Conservation (phyloP, 495 filamentous ascomycete species). For the Penicillium longicatenatum region DNA sequence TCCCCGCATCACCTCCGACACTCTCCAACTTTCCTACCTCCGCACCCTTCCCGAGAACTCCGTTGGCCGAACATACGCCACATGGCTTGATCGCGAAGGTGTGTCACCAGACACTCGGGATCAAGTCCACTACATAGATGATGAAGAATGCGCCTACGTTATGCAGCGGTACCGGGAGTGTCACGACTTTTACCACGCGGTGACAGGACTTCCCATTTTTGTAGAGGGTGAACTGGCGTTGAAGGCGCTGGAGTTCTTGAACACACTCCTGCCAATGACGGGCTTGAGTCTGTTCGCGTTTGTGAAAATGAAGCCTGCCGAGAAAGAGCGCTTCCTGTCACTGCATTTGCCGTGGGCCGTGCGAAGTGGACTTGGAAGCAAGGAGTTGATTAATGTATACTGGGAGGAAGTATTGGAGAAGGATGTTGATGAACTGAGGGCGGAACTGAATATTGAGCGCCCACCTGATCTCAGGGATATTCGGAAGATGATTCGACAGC, state of each 20-base stretch:
- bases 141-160: conserved; percentile 93
- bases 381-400: conserved; percentile 94
- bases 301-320: conserved; percentile 71
- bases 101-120: conserved; percentile 89
- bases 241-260: conserved; percentile 95
- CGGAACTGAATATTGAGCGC: conserved; percentile 76
- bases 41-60: conserved; percentile 70
- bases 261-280: conserved; percentile 94
- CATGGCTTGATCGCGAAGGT: conserved; percentile 89
- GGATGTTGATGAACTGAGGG: conserved; percentile 75
- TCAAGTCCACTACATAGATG: conserved; percentile 84
- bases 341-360: conserved; percentile 91
- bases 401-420: conserved; percentile 95
- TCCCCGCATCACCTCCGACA: conserved; percentile 81
- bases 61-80: conserved; percentile 81
- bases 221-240: conserved; percentile 92
- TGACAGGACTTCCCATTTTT: conserved; percentile 89
- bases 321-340: conserved; percentile 69
- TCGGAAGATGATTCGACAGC: conserved; percentile 65
- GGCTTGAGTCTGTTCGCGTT: conserved; percentile 75
- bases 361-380: conserved; percentile 70
- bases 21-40: conserved; percentile 69
- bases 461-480: conserved; percentile 88
- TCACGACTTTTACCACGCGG: conserved; percentile 97
- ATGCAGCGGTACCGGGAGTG: conserved; percentile 98